Conservation (phyloP, 2,329 filamentous ascomycete species). For the Monilinia vaccinii-corymbosi region DNA sequence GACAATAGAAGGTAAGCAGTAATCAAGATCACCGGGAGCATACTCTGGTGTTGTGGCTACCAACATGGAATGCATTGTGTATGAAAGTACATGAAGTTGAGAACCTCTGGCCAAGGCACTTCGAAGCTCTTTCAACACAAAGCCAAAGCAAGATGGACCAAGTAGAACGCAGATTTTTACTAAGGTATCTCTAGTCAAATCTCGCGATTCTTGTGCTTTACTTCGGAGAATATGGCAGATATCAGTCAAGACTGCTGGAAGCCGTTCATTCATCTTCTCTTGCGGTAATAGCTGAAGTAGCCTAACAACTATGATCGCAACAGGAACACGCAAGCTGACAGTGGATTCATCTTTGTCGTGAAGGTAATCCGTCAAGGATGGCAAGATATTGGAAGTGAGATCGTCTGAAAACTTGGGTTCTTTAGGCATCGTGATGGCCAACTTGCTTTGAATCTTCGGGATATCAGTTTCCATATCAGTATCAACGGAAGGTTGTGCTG, state of each 20-base stretch:
- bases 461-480: slow-evolving; percentile 30
- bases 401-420: slow-evolving; percentile 61
- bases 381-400: slow-evolving; percentile 65
- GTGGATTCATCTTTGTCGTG: slow-evolving; percentile 93
- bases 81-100: slow-evolving; percentile 90
- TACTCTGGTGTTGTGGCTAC: slow-evolving; percentile 65
- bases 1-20: slow-evolving; percentile 71
- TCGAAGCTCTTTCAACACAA: slow-evolving; percentile 85
- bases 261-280: slow-evolving; percentile 59
- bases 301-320: slow-evolving; percentile 83
- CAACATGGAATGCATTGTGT: slow-evolving; percentile 86
- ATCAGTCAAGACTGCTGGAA: slow-evolving; percentile 81
- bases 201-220: slow-evolving; percentile 77
- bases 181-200: slow-evolving; percentile 83
- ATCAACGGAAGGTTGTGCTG: slow-evolving; percentile 32
- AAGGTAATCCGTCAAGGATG: slow-evolving; percentile 72
- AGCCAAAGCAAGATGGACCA: slow-evolving; percentile 76
- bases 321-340: slow-evolving; percentile 84
- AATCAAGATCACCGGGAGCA: slow-evolving; percentile 76
- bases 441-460: slow-evolving; percentile 30
- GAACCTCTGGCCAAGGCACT: slow-evolving; percentile 78
- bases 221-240: slow-evolving; percentile 89
- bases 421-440: slow-evolving; percentile 59
- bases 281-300: slow-evolving; percentile 71
- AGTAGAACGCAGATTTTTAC: slow-evolving; percentile 74